Percentiles rank a stretch among this genome's conserved stretches.
These are phyloP conservation scores for Citrus australasica DNA, from an alignment of 345 rosid species.

Conservation along the genomic window DNA sequence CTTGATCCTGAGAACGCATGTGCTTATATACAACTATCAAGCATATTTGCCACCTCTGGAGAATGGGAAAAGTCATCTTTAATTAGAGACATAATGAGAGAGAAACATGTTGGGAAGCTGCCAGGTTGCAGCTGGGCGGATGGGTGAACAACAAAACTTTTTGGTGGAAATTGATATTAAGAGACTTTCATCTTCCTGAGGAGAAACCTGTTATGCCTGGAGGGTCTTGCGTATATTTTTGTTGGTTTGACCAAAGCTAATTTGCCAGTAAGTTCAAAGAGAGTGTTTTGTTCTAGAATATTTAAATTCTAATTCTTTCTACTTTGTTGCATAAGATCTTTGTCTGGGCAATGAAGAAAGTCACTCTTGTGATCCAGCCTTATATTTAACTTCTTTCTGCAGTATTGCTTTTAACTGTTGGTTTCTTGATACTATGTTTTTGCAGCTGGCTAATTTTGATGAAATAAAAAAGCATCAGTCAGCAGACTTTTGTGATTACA, in stretches of 20 bases:
- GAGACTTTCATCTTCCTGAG: background rate
- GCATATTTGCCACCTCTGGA: slow-evolving; percentile 62
- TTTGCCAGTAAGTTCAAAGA: background rate
- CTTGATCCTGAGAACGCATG: slow-evolving; percentile 75
- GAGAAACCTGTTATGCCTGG: background rate
- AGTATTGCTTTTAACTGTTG: background rate
- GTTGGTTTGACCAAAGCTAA: background rate
- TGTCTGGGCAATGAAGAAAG: background rate
- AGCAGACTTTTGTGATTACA: too few relatives aligned
- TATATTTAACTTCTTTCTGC: background rate
- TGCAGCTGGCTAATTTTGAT: background rate
- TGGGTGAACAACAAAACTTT: background rate
- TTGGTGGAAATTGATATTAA: background rate
- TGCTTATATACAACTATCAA: slow-evolving; percentile 72
- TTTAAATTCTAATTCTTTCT: background rate
- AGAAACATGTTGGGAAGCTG: slow-evolving; percentile 39
- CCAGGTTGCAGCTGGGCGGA: slow-evolving; percentile 65
- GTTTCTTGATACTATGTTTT: background rate
- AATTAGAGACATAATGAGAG: slow-evolving; percentile 49
- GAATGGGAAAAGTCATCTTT: slow-evolving; percentile 75
- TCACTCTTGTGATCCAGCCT: background rate
- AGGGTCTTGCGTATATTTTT: background rate
- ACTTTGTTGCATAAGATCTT: too few relatives aligned
- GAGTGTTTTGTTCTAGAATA: background rate
- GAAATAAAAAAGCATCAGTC: too few relatives aligned